A percentile compares a stretch with the other conserved stretches of the same genome.
Evolutionary conservation across 2,329 filamentous ascomycete species (phyloP).

Genomic region (Clonostachys rhizophaga): DNA sequence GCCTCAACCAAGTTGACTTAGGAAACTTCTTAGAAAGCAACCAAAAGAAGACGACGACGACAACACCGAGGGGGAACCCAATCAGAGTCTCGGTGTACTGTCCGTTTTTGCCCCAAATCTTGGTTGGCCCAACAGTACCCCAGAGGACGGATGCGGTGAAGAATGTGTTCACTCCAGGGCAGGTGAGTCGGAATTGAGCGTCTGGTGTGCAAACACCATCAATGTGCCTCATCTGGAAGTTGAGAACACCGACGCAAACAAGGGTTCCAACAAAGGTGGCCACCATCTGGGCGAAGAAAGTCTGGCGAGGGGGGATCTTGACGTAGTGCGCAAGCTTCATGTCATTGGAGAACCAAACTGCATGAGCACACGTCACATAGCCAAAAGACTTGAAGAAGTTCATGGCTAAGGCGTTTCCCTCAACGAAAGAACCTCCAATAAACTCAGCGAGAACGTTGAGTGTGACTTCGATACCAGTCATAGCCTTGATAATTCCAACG

Average conservation of each 20-base stretch:
- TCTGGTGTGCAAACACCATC: slow-evolving; percentile 39
- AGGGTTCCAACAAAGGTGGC: slow-evolving; percentile 50
- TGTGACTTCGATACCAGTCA: slow-evolving; percentile 46
- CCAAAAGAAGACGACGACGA: slow-evolving; percentile 37
- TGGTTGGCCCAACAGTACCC: slow-evolving; percentile 46
- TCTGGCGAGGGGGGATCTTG: slow-evolving; percentile 56
- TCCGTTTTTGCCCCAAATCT: slow-evolving; percentile 42
- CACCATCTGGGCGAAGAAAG: slow-evolving; percentile 54
- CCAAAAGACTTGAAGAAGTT: slow-evolving; percentile 51
- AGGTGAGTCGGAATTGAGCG: slow-evolving; percentile 43
- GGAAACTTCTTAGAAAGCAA: slow-evolving; percentile 31
- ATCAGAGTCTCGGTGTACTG: slow-evolving; percentile 41
- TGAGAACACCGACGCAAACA: slow-evolving; percentile 42
- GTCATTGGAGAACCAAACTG: slow-evolving; percentile 44
- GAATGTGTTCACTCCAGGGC: slow-evolving; percentile 48
- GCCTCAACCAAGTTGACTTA: slow-evolving; percentile 30
- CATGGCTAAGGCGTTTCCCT: slow-evolving; percentile 46
- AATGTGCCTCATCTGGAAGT: slow-evolving; percentile 45
- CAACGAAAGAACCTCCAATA: slow-evolving; percentile 43
- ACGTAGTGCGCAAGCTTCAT: slow-evolving; percentile 49
- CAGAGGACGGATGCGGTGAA: slow-evolving; percentile 52
- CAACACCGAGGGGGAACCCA: slow-evolving; percentile 44
- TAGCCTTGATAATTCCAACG: slow-evolving; percentile 46
- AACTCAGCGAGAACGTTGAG: slow-evolving; percentile 50
- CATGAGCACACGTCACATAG: slow-evolving; percentile 43